phyloP scores from a whole-genome alignment of 1,284 basidiomycete species.

The Ustilago cynodontis region DNA sequence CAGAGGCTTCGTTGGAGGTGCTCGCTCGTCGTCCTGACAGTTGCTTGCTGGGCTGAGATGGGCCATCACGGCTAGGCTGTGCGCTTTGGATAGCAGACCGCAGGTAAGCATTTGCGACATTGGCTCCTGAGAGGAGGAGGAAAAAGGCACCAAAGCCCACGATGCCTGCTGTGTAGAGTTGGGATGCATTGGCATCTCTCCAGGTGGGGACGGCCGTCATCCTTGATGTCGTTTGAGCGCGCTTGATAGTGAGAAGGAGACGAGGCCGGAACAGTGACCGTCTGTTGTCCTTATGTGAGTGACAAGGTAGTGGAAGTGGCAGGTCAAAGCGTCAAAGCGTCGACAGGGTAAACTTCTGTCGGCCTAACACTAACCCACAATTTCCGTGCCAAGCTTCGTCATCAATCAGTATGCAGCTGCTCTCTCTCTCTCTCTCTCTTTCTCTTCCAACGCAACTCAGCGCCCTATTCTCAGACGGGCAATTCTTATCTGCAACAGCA shows the following conservation, averaged over 20 bases:
- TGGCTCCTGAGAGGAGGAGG: conserved; percentile 26
- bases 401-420: background rate
- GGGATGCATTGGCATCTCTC: conserved; percentile 33
- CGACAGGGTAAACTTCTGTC: background rate
- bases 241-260: background rate
- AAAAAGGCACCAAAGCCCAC: conserved; percentile 29
- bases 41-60: background rate
- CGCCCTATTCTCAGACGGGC: background rate
- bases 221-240: background rate
- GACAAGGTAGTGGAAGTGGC: background rate
- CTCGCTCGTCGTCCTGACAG: conserved; percentile 10
- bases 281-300: background rate
- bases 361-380: background rate
- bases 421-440: background rate
- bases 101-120: conserved; percentile 18
- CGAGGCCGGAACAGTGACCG: background rate
- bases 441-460: background rate
- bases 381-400: background rate
- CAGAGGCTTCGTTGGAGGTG: background rate
- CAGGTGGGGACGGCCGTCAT: conserved; percentile 26
- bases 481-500: background rate
- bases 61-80: background rate
- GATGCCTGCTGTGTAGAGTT: conserved; percentile 34
- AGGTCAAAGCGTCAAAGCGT: background rate
- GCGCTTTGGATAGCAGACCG: background rate